A percentile compares a stretch with the other conserved stretches of the same genome.
These are phyloP conservation scores for Fusarium ambrosium DNA, from an alignment of 2,329 filamentous ascomycete species.

Conservation along the genomic window DNA sequence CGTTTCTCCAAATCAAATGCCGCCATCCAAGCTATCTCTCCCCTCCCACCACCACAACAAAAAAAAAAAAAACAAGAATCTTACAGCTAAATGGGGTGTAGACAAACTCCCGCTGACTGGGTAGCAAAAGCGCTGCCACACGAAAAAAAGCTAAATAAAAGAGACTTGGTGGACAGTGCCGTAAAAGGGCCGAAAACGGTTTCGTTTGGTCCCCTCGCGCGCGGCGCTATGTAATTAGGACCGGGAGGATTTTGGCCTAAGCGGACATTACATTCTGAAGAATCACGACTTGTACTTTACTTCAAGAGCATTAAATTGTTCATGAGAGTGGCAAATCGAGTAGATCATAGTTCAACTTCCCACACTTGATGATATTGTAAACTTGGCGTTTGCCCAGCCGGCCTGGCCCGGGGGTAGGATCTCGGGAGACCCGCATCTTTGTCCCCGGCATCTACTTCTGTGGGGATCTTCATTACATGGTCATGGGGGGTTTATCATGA, in stretches of 20 bases:
- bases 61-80: neutral
- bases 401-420: slow-evolving; percentile 30
- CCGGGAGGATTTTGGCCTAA: slow-evolving; percentile 2
- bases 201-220: slow-evolving; percentile 14
- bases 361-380: neutral
- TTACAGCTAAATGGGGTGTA: neutral
- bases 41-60: neutral
- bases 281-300: neutral
- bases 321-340: neutral
- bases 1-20: neutral
- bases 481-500: neutral
- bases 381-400: slow-evolving; percentile 31
- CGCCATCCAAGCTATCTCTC: neutral
- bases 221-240: slow-evolving; percentile 6
- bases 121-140: neutral
- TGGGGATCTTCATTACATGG: neutral
- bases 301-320: neutral
- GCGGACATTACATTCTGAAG: neutral
- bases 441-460: slow-evolving; percentile 4
- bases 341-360: neutral
- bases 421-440: slow-evolving; percentile 18
- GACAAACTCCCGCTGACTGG: neutral
- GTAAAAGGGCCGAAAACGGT: slow-evolving; percentile 34
- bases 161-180: neutral
- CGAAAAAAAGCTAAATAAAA: neutral